phyloP scores from a whole-genome alignment of 768 basidiomycete genomes.

The Termitomyces sp. region DNA sequence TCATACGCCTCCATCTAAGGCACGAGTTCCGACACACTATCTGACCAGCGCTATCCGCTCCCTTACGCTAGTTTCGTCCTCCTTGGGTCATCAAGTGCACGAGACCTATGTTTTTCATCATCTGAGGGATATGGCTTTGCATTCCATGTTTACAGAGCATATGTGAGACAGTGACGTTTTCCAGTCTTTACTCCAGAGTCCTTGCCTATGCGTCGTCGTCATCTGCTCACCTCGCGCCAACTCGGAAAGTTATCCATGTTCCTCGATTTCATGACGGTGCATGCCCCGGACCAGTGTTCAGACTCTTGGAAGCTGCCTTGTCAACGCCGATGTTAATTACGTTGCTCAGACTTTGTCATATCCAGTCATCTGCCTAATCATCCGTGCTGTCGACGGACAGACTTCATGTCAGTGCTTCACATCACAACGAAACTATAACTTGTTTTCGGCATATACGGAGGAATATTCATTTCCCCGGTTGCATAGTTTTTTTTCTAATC shows the following conservation, averaged over 20 bases:
- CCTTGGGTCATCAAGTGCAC: background rate
- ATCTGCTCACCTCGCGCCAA: background rate
- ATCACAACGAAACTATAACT: background rate
- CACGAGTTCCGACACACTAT: background rate
- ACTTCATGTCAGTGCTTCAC: background rate
- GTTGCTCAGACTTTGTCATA: too few species aligned
- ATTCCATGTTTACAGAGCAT: background rate
- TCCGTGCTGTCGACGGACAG: background rate
- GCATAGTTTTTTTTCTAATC: background rate
- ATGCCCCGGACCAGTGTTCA: background rate
- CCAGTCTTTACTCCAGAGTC: background rate
- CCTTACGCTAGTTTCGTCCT: background rate
- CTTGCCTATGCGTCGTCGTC: background rate
- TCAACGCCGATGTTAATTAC: background rate
- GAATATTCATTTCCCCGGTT: constrained; percentile 1
- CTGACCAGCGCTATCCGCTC: background rate
- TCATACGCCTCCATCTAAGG: background rate
- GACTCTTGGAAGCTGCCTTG: background rate
- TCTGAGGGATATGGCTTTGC: background rate
- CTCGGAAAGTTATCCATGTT: background rate
- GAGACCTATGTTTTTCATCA: constrained; percentile 1
- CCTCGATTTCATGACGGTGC: background rate
- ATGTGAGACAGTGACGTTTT: background rate
- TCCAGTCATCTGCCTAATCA: background rate
- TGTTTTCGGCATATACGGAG: background rate